Evolutionary conservation across 129 eudicot genomes (phyloP), one percentile per base, ranked within the genome.

Genomic region (Daucus carota): DNA sequence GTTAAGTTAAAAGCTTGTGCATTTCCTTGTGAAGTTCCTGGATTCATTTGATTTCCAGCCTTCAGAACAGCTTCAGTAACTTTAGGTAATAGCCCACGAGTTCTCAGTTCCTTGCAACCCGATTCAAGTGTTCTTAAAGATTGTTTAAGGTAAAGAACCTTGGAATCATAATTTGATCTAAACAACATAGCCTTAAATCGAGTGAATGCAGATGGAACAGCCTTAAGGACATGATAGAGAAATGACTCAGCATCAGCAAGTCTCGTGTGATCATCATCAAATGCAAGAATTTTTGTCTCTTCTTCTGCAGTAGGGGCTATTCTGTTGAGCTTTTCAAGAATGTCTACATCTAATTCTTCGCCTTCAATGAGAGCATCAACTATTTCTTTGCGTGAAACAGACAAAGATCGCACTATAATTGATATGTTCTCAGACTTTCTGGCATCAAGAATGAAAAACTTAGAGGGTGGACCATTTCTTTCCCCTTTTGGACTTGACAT

Each of bases 241-340:
- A 94, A 94, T 17, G 98, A 91, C 79, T 94, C 98, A 22, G 98
- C 96, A 54, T 94, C 98, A 0, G 98, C 98, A 11, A 94, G 89
- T 76, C 86, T 80, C 0, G 87, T 82, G 65, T 86, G 84, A 45
- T 94, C 96, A 28, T 88, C 90, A 52, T 87, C 83, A 40, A 87
- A 94, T 22, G 88, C 86, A 1, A 85, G 85, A 78, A 94, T 89
- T 9, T 79, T 77, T 38, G 84, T 54, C 48, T 81, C 81, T 75
- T 94, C 97, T 73, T 94, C 97, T 75, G 81, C 83, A 8, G 93
- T 83, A 3, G 97, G 97, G 70, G 83, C 82, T 29, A 89, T 83
- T 89, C 79, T 81, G 29, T 90, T 50, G 76, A 94, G 89, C 75
- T 94, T 94, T 74, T 94, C 97, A 0, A 94, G 90, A 57, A 92